Evolutionary conservation across 768 basidiomycete species (phyloP).

Genomic region (Candolleomyces eurysporus): DNA sequence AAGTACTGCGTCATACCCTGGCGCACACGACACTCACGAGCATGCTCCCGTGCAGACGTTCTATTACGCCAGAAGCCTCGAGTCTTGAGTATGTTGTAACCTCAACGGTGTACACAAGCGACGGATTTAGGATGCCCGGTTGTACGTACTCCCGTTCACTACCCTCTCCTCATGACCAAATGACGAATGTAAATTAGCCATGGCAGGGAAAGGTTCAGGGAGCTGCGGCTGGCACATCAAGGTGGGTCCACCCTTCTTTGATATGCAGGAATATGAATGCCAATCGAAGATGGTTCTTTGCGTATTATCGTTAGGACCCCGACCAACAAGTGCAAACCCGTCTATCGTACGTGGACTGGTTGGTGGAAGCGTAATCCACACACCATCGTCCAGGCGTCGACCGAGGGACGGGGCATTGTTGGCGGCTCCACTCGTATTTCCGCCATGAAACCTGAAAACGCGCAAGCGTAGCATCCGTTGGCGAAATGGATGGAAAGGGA

Average conservation of each 20-base stretch:
- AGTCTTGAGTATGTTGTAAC: no score
- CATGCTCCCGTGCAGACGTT: not conserved
- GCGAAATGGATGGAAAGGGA: no score
- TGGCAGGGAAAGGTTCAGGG: not conserved
- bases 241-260: not conserved
- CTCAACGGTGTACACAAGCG: no score
- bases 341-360: slow-evolving; percentile 4
- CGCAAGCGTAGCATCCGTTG: not conserved
- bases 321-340: slow-evolving; percentile 1
- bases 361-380: not conserved
- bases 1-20: not conserved
- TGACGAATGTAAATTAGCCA: not conserved
- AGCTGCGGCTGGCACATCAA: not conserved
- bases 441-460: not conserved
- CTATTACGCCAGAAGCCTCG: not conserved
- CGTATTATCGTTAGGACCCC: not conserved
- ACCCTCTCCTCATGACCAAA: not conserved
- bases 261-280: not conserved
- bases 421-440: not conserved
- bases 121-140: no score
- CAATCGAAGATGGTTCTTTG: not conserved
- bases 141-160: not conserved
- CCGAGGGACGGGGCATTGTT: not conserved
- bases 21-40: not conserved
- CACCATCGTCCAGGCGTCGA: not conserved